Evolutionary conservation across 306 rosid genomes (phyloP).

Genomic region (Prunus mira): DNA sequence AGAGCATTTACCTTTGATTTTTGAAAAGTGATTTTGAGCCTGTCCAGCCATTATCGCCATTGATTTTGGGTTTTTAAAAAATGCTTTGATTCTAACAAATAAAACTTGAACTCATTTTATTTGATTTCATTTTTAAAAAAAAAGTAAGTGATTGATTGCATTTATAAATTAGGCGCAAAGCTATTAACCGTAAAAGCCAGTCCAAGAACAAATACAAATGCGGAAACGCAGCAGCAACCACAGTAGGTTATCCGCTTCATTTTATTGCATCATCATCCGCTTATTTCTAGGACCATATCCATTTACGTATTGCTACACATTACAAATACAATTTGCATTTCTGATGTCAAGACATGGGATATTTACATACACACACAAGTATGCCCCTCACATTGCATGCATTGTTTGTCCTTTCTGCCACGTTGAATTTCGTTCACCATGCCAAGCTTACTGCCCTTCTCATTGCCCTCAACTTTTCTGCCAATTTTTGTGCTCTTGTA

Average conservation of each 20-base stretch:
- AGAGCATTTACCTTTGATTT: too few species aligned
- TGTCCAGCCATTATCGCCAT: too few species aligned
- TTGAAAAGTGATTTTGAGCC: too few species aligned
- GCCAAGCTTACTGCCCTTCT: constrained; percentile 49
- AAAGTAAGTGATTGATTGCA: too few species aligned
- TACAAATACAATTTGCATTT: background rate
- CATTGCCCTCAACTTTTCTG: constrained; percentile 42
- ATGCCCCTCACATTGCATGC: background rate
- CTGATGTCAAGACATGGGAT: too few species aligned
- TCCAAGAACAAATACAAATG: too few species aligned
- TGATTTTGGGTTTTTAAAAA: too few species aligned
- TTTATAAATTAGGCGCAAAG: too few species aligned
- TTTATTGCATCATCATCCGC: background rate
- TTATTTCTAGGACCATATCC: background rate
- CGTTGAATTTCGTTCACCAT: constrained; percentile 34
- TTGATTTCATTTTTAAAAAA: background rate
- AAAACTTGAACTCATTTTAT: background rate
- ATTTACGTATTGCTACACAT: background rate
- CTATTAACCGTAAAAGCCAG: too few species aligned
- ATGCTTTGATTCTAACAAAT: background rate
- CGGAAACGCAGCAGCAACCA: too few species aligned
- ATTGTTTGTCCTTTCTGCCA: background rate
- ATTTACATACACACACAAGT: background rate
- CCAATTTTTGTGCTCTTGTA: constrained; percentile 37
- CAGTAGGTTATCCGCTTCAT: background rate